Percentiles rank a stretch among this genome's conserved stretches.
phyloP scores from a whole-genome alignment of 1,284 basidiomycete genomes.

The Testicularia cyperi region DNA sequence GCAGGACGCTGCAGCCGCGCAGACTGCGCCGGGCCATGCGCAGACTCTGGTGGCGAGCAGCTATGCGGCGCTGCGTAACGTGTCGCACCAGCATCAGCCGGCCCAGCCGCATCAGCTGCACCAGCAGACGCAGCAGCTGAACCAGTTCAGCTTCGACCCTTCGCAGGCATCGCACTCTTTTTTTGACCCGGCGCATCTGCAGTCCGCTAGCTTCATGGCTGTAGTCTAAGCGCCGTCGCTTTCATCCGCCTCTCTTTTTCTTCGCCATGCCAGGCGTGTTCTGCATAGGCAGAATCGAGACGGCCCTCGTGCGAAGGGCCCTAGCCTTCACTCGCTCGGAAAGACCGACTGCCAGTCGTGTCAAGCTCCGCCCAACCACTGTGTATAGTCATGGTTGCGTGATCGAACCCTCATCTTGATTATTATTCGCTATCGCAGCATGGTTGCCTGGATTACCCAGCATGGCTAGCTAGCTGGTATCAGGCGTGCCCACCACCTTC shows the following conservation, averaged over 20 bases:
- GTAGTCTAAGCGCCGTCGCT: conserved; percentile 26
- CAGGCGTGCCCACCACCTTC: too few relatives aligned
- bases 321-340: too few relatives aligned
- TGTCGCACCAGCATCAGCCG: conserved; percentile 18
- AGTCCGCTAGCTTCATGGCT: conserved; percentile 40
- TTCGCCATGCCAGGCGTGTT: too few relatives aligned
- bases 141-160: conserved; percentile 1
- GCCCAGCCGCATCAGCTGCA: conserved; percentile 7
- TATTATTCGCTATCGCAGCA: too few relatives aligned
- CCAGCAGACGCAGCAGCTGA: conserved; percentile 10
- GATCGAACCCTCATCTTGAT: too few relatives aligned
- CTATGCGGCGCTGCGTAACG: conserved; percentile 17
- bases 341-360: too few relatives aligned
- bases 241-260: neutral
- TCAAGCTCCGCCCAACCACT: too few relatives aligned
- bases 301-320: neutral
- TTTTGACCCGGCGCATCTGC: conserved; percentile 41
- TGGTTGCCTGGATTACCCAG: too few relatives aligned
- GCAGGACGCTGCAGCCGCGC: neutral
- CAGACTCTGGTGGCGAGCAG: conserved; percentile 1
- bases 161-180: conserved; percentile 28
- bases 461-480: too few relatives aligned
- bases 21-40: neutral
- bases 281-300: too few relatives aligned
- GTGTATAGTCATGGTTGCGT: too few relatives aligned